Base-by-base conservation (phyloP, 192 early-diverging fungal species). In the Backusella tuberculispora region DNA sequence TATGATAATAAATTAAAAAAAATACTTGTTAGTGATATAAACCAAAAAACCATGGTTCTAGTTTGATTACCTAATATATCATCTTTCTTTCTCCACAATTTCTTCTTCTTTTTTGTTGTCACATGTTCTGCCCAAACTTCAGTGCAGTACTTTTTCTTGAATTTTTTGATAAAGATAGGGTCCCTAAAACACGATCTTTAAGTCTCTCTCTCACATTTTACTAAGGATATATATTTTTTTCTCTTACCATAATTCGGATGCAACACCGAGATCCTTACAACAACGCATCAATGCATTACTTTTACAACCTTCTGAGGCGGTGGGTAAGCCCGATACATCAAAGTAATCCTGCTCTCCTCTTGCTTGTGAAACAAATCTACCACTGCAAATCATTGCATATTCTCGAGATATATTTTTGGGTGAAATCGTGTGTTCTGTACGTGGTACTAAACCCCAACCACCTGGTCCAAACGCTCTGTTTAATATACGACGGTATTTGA, bases 391-490 rank as follows among this genome's bases (percentile, higher is more conserved):
- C 21, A 99, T 81, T 10, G 96, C 95, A 77, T 97, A 99, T 80
- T 99, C 97, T 19, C 97, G 85, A 14, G 95, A 96, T 63, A 96
- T 86, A 19, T 82, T 97, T 66, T 85, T 89, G 41, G 89, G 85
- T 14, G 84, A 88, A 26, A 96, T 86, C 2, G 95, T 95, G 80
- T 97, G 95, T 14, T 94, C 92, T 42, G 93, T 93, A 53, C 96
- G 90, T 10, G 96, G 96, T 17, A 95, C 92, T n/a, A 95, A 78
- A 4, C 91, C 92, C 92, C 93, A 94, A 68, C 91, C 93, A 75
- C 94, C 97, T 17, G 97, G 97, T 19, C 96, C 96, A 85, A 99
- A 98, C 7, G 96, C 94, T 56, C 87, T 89, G 85, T 97, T 97
- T 46, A 99, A 87, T 63, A 97, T 94, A 46, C 96, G 91, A n/a